These are phyloP conservation scores for Candida oleophila DNA, from an alignment of 805 yeast species.

Conservation along the genomic window DNA sequence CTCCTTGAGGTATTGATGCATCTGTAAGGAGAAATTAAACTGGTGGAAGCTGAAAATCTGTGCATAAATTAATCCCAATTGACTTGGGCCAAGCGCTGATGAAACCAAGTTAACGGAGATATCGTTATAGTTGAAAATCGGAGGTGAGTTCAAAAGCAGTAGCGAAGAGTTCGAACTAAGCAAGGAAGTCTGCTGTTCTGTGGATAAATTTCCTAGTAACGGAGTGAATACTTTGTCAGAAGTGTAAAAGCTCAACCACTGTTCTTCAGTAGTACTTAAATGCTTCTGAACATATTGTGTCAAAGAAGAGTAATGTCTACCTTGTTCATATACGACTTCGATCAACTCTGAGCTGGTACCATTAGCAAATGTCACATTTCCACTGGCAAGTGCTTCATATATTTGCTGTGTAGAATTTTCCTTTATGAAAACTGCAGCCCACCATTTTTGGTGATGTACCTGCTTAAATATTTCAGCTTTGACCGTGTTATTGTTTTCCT, in stretches of 20 bases:
- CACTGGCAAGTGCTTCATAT: slow-evolving; percentile 15
- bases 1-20: slow-evolving; percentile 18
- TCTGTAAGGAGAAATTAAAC: slow-evolving; percentile 29
- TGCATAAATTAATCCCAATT: slow-evolving; percentile 32
- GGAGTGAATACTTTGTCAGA: slow-evolving; percentile 17
- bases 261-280: slow-evolving; percentile 13
- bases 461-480: slow-evolving; percentile 16
- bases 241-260: slow-evolving; percentile 23
- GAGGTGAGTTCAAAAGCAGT: slow-evolving; percentile 18
- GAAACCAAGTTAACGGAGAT: slow-evolving; percentile 18
- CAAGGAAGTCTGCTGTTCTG: slow-evolving; percentile 12
- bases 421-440: slow-evolving; percentile 27
- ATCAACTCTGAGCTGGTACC: slow-evolving; percentile 14
- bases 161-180: slow-evolving; percentile 15
- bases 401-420: slow-evolving; percentile 25
- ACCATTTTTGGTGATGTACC: slow-evolving; percentile 29
- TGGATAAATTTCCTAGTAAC: slow-evolving; percentile 13
- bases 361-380: slow-evolving; percentile 11
- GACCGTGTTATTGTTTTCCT: slow-evolving; percentile 16
- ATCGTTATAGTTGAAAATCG: slow-evolving; percentile 22
- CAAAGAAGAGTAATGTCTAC: slow-evolving; percentile 30
- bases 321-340: slow-evolving; percentile 23
- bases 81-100: slow-evolving; percentile 31
- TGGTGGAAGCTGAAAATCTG: slow-evolving; percentile 33
- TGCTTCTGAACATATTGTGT: slow-evolving; percentile 27